Base-by-base conservation (phyloP, 345 rosid genomes). In the Raphanus sativus region DNA sequence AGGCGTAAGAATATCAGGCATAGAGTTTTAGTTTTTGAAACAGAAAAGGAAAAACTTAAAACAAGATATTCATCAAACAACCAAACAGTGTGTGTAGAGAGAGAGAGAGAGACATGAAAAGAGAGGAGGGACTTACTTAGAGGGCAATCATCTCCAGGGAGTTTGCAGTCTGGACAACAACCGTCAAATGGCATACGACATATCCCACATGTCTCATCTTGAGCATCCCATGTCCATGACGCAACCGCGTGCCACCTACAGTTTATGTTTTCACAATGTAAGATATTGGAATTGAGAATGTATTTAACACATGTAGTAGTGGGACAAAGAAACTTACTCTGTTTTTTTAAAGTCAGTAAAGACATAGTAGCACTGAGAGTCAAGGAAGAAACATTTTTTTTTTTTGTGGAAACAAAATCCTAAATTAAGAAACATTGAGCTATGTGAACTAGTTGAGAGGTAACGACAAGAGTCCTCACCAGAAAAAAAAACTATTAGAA, bases 131-230 rank as follows among this genome's bases (percentile, higher is more conserved):
- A 62, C 90, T 86, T 84, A 89, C 98, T 89, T 29, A 92, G 81
- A 16, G 98, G 99, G 80, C 97, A 92, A 79, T 92, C 97, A 81
- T 92, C 99, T n/a, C 99, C 99, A 11, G 98, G 96, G 67, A 86
- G 93, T 84, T 92, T 91, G 82, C 98, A 95, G 78, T 95, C 97
- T 56, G 97, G 91, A 77, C 98, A 95, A 59, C 98, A 95, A 59
- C 99, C 99, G 82, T 92, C 99, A 77, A 95, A 95, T 16, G 98
- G 96, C 97, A 95, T 92, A 68, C 99, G 85, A 78, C 99, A 95
- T 64, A 92, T 95, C 67, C 98, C 99, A 78, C 99, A 95, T 4
- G 94, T 89, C 84, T 92, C 99, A 66, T 92, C 98, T 83, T 89
- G 96, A 30, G 99, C 97, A 87, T 91, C 99, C 99, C 97, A 95